Conservation (phyloP, 2,329 filamentous ascomycete species). For the Scedosporium aurantiacum region DNA sequence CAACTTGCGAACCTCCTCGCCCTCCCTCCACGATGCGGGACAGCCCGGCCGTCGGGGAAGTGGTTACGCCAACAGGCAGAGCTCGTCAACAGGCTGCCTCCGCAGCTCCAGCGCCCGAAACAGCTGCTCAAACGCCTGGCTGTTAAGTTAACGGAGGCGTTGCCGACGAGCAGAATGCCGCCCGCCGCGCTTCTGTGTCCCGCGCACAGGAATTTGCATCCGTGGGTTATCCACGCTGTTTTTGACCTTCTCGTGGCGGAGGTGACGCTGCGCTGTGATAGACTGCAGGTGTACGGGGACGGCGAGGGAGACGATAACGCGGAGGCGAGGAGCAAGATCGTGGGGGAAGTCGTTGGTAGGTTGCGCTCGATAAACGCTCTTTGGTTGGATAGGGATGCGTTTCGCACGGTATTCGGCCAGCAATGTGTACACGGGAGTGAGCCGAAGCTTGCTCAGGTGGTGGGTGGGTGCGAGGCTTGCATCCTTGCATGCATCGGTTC, state of each 20-base stretch:
- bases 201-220: slow-evolving; percentile 28
- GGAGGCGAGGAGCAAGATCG: slow-evolving; percentile 14
- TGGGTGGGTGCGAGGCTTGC: slow-evolving; percentile 39
- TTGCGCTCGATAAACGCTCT: slow-evolving; percentile 23
- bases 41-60: slow-evolving; percentile 18
- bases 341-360: slow-evolving; percentile 17
- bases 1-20: slow-evolving; percentile 25
- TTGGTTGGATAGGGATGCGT: slow-evolving; percentile 27
- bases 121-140: slow-evolving; percentile 21
- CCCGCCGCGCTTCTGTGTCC: slow-evolving; percentile 27
- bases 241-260: slow-evolving; percentile 31
- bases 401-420: slow-evolving; percentile 23
- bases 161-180: slow-evolving; percentile 11
- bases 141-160: slow-evolving; percentile 18
- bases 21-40: slow-evolving; percentile 21
- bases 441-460: slow-evolving; percentile 13
- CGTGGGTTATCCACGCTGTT: slow-evolving; percentile 31
- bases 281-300: slow-evolving; percentile 15
- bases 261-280: slow-evolving; percentile 21
- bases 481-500: slow-evolving; percentile 38
- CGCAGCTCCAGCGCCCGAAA: slow-evolving; percentile 17
- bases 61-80: slow-evolving; percentile 27
- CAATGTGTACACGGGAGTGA: slow-evolving; percentile 14
- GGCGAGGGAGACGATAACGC: background rate
- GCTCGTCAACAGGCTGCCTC: slow-evolving; percentile 13